These are phyloP conservation scores for Xylariaceae sp. DNA, from an alignment of 2,329 filamentous ascomycete species.

Conservation along the genomic window DNA sequence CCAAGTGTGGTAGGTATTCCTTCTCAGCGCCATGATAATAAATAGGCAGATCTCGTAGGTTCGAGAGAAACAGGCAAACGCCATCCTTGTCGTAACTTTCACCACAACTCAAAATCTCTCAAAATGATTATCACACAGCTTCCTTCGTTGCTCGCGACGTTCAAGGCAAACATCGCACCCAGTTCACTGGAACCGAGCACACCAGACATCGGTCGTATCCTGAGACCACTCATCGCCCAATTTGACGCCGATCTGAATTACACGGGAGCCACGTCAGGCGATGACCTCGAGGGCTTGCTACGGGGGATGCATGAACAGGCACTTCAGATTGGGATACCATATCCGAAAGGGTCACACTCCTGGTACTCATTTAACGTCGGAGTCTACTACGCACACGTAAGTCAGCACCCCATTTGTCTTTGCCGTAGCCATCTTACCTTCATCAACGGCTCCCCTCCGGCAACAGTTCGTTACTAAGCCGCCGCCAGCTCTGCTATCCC, in stretches of 20 bases:
- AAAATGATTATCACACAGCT: conserved; percentile 13
- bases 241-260: conserved; percentile 14
- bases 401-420: neutral
- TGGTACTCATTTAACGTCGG: conserved; percentile 18
- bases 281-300: conserved; percentile 14
- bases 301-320: conserved; percentile 15
- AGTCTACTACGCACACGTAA: conserved; percentile 12
- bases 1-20: neutral
- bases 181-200: conserved; percentile 9
- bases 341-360: conserved; percentile 11
- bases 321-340: conserved; percentile 14
- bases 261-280: conserved; percentile 13
- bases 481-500: conserved; percentile 10
- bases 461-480: neutral
- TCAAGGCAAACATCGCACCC: conserved; percentile 5
- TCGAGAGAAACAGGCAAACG: too few relatives aligned
- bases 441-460: neutral
- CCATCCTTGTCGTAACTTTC: neutral
- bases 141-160: neutral
- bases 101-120: conserved; percentile 5
- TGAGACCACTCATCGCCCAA: conserved; percentile 13
- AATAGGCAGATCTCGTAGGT: too few relatives aligned
- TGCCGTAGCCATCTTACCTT: too few relatives aligned
- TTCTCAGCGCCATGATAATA: too few relatives aligned
- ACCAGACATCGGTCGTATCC: conserved; percentile 7